Conservation (phyloP, 2,329 filamentous ascomycete species). For the Fusarium pilosicola region DNA sequence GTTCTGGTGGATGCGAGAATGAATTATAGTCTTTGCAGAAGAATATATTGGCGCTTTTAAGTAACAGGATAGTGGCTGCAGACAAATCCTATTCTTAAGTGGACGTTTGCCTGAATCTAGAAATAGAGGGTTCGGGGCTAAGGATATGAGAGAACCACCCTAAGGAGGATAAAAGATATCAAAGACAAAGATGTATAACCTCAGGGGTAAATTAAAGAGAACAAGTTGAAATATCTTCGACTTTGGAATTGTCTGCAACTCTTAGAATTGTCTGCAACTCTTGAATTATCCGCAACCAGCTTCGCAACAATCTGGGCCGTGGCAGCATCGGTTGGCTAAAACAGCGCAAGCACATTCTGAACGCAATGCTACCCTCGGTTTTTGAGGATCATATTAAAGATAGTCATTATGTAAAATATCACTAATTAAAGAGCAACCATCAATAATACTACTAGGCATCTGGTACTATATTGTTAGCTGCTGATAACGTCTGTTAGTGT, state of each 20-base stretch:
- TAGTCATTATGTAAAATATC: too few relatives aligned
- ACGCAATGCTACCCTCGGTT: background rate
- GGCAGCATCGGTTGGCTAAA: too few relatives aligned
- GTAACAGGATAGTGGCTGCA: background rate
- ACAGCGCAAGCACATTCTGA: background rate
- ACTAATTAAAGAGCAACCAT: background rate
- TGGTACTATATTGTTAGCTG: background rate
- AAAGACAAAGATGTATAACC: too few relatives aligned
- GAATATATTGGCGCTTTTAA: too few relatives aligned
- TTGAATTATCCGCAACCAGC: background rate
- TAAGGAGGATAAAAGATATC: too few relatives aligned
- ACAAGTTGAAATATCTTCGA: too few relatives aligned
- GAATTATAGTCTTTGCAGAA: background rate
- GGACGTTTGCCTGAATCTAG: background rate
- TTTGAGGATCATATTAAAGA: fast-evolving
- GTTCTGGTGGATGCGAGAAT: background rate
- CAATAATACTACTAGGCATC: too few relatives aligned
- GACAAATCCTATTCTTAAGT: background rate
- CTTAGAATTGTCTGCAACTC: too few relatives aligned
- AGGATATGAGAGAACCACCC: too few relatives aligned
- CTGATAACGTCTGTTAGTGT: too few relatives aligned
- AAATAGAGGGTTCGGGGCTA: fast-evolving
- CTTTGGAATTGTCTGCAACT: too few relatives aligned
- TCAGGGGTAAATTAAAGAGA: background rate
- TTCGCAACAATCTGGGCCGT: fast-evolving